Evolutionary conservation across 2,329 filamentous ascomycete genomes (phyloP), one percentile per base, ranked within the genome.

Genomic region (Rutstroemia sydowiana): DNA sequence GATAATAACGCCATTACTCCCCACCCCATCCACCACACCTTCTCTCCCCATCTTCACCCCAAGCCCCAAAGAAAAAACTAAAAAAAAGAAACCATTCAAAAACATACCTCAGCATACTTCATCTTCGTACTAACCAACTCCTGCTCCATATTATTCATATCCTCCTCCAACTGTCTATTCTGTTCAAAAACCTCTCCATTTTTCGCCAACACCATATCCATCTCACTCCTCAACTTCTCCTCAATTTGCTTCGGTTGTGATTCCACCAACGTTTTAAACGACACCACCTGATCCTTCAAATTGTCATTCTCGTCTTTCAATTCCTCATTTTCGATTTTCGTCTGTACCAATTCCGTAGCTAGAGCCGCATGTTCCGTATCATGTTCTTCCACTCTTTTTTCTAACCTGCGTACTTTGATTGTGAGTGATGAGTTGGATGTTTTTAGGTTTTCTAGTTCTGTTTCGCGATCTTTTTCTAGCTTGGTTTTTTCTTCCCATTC

Each of bases 181-280:
- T 95, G 89, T 61, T 95, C 90, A 64, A 97, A 91, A 7, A 97
- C 91, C 63, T 95, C 89, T 57, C 87, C 80, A 66, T 97, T 97
- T 55, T 90, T 82, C 68, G 89, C 84, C 85, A 97, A 93, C 63
- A 97, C 82, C 48, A 87, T 81, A 51, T 96, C 91, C 71, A 95
- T 91, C 70, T 97, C 92, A 10, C 79, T 78, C 66, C 87, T 82
- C 70, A 95, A 81, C 48, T 82, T 79, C 54, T 81, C 79, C 67
- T 98, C 93, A 5, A 97, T 83, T 68, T 97, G 90, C 39, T 82
- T 82, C 0, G 92, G 90, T 69, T 97, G 93, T 61, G 83, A 86
- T 66, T 96, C 88, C 28, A 97, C 90, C 34, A 97, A 85, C 43
- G 82, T 80, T 64, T 88, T 85, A 53, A 98, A 75, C 69, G 96